Base-by-base conservation (phyloP, 75 land plant species). In the Pseudotsuga menziesii region DNA sequence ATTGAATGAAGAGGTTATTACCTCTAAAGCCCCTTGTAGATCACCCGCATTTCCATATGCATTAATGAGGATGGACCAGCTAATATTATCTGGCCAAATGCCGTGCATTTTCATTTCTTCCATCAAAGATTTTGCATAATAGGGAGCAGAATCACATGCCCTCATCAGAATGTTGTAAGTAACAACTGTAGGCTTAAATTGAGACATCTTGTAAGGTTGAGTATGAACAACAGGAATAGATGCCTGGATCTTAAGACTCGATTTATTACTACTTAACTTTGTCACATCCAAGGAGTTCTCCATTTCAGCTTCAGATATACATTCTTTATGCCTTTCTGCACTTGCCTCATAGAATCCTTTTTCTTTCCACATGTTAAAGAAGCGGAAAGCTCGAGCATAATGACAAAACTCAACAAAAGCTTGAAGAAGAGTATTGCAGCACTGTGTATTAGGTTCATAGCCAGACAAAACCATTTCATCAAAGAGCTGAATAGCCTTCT, bases 131-230 rank as follows among this genome's bases (percentile, higher is more conserved):
- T 82, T 83, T 23, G 84, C 86, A 55, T 78, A 80, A 77, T 82
- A 74, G 52, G 84, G 86, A 75, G 79, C 88, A 60, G 85, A 58
- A 17, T 90, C 93, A 75, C 95, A 94, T 25, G 97, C 97, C 83
- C 90, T 94, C 97, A 94, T 90, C 79, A 94, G 70, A 76, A 80
- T 92, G 76, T 94, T 94, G 75, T 89, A 94, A 39, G 95, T 90
- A 32, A 91, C 82, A 66, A 85, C 80, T 26, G 94, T 89, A 41
- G 94, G 96, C 78, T 20, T 87, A 62, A 89, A 89, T 13, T 86
- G 74, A 72, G 82, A 72, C 17, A 15, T 61, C 76, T 56, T 76
- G 14, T 74, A 58, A 60, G 70, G 23, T 69, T 36, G n/a, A 11
- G 39, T 69, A 39, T 41, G 35, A 44, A 41, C n/a, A 69, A 69